Evolutionary conservation across 768 basidiomycete genomes (phyloP), one percentile per base, ranked within the genome.

Genomic region (Podaxis carcinomalis): DNA sequence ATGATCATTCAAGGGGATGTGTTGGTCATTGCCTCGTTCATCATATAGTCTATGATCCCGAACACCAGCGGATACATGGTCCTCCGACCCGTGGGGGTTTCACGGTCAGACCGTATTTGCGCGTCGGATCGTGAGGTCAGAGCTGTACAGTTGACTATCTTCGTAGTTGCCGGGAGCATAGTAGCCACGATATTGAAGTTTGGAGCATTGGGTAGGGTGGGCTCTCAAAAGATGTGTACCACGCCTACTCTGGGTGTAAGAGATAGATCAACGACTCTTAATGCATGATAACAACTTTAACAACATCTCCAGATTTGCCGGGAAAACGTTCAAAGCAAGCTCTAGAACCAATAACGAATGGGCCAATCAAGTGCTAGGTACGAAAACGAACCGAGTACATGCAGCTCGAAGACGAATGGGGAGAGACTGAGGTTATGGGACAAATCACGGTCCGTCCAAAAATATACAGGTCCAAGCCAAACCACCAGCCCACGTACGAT

Each of bases 381-480:
- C 7, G 13, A 19, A 49, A 49, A 27, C 23, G 13, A 49, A 49
- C 47, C 47, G 13, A 49, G 25, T 25, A 23, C 19, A 49, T 23
- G 25, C 13, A 21, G 47, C 3, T 25, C 47, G 47, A 4, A 10
- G 11, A 14, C 25, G 47, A 49, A 49, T 14, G n/a, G 25, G 23
- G 25, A 27, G 14, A 23, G 9, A 40, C 39, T 25, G 23, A 2
- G 23, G 10, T 27, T n/a, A 6, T 7, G 5, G 7, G 5, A 44
- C n/a, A 44, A 44, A 44, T 6, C 7, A 25, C 7, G n/a, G 57
- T 40, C 44, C 50, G 21, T 61, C 59, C 57, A 59, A 51, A 59
- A 59, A 59, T 59, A 59, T 21, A 47, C 37, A 51, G 37, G 36
- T 27, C 27, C 42, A 49, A 54, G 28, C 59, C 51, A 60, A 54